Conservation (phyloP, 108 stramenopile genomes). For the Fragilariopsis cylindrus region DNA sequence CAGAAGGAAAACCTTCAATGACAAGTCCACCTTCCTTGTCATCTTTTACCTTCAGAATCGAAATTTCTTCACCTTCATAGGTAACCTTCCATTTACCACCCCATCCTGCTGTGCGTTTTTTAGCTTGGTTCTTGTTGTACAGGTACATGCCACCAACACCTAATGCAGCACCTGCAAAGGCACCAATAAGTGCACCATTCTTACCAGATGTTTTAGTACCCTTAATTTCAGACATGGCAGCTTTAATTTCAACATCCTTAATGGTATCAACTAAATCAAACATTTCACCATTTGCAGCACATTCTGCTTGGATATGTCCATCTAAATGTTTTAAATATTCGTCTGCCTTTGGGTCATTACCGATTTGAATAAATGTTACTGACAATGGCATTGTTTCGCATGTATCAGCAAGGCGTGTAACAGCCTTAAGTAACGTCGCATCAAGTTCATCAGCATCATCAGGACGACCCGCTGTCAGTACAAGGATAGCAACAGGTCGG, state of each 20-base stretch:
- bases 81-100: slow-evolving; percentile 15
- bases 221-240: slow-evolving; percentile 15
- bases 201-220: background rate
- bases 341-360: slow-evolving; percentile 1
- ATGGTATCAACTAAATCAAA: slow-evolving; percentile 20
- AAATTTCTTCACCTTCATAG: slow-evolving; percentile 18
- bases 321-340: slow-evolving; percentile 17
- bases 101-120: slow-evolving; percentile 20
- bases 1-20: slow-evolving; percentile 15
- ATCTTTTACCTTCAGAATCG: background rate
- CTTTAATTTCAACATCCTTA: slow-evolving; percentile 21
- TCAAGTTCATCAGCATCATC: slow-evolving; percentile 3
- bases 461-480: slow-evolving; percentile 8
- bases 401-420: background rate
- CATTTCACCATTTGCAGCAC: slow-evolving; percentile 3
- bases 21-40: slow-evolving; percentile 5
- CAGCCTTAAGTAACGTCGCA: background rate
- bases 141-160: slow-evolving; percentile 19
- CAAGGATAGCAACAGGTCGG: slow-evolving; percentile 9
- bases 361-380: slow-evolving; percentile 15
- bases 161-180: slow-evolving; percentile 16
- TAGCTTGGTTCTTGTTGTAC: slow-evolving; percentile 12
- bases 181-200: slow-evolving; percentile 17
- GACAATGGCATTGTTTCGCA: background rate
- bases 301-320: slow-evolving; percentile 1